Evolutionary conservation across 768 basidiomycete species (phyloP).

Genomic region (Rhizopogon roseolus): DNA sequence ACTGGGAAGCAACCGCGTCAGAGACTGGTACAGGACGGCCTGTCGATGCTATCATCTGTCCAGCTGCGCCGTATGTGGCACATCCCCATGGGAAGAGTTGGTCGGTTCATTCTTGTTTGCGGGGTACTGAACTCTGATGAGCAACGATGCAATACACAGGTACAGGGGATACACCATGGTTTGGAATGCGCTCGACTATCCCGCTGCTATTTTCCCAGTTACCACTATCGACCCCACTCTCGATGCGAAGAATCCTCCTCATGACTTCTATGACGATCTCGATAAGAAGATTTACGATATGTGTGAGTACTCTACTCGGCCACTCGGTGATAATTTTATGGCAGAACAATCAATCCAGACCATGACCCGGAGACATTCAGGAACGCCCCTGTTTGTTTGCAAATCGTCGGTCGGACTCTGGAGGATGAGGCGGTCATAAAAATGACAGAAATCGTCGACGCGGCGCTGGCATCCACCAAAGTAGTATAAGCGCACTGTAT

Average conservation of each 20-base stretch:
- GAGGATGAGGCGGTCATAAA: conserved; percentile 74
- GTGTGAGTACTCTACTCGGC: conserved; percentile 37
- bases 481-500: conserved; percentile 14
- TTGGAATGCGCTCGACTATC: conserved; percentile 66
- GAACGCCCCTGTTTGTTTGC: conserved; percentile 59
- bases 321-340: background rate
- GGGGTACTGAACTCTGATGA: background rate
- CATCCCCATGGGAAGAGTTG: conserved; percentile 56
- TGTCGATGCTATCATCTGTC: conserved; percentile 70
- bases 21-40: conserved; percentile 65
- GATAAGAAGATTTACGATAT: conserved; percentile 48
- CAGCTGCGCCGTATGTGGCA: conserved; percentile 56
- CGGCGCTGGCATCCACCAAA: conserved; percentile 35
- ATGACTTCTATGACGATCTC: conserved; percentile 38
- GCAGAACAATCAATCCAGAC: conserved; percentile 34
- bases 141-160: conserved; percentile 25
- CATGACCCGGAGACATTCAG: conserved; percentile 53
- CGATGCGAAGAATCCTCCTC: conserved; percentile 41
- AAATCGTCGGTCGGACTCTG: conserved; percentile 61
- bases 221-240: conserved; percentile 48
- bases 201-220: conserved; percentile 59
- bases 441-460: conserved; percentile 62
- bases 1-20: conserved; percentile 51
- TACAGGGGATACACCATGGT: conserved; percentile 48
- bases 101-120: conserved; percentile 28